phyloP scores from a whole-genome alignment of 305 asterid species.

The Salvia sclarea region DNA sequence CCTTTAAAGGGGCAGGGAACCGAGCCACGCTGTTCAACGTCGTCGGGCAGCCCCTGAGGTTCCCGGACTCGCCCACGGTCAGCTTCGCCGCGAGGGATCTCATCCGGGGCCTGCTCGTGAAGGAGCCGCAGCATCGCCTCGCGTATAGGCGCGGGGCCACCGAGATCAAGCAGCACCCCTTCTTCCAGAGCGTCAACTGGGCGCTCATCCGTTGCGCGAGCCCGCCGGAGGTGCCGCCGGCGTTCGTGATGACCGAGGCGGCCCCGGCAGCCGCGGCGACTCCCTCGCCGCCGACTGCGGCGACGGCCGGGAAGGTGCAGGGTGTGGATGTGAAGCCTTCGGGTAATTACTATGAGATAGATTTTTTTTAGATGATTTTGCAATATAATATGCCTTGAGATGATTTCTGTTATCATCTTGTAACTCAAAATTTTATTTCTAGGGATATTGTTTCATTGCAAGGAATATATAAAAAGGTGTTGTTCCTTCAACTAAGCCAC shows the following conservation, averaged over 20 bases:
- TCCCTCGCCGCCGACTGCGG: background rate
- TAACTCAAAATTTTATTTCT: conserved; percentile 26
- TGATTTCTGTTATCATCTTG: conserved; percentile 13
- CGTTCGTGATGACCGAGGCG: conserved; percentile 36
- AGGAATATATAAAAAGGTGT: conserved; percentile 16
- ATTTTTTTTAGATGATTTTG: conserved; percentile 44
- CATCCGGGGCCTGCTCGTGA: conserved; percentile 72
- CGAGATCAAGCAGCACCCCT: conserved; percentile 78
- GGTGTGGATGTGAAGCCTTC: conserved; percentile 61
- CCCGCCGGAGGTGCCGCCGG: conserved; percentile 69
- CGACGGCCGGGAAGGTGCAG: conserved; percentile 29
- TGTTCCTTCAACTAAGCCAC: conserved; percentile 31
- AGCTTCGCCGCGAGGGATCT: conserved; percentile 76
- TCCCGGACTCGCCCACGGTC: conserved; percentile 64
- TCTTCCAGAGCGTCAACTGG: conserved; percentile 79
- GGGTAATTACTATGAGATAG: conserved; percentile 63
- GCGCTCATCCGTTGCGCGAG: conserved; percentile 76
- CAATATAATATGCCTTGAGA: background rate
- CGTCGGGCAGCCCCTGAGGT: conserved; percentile 67
- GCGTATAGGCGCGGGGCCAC: conserved; percentile 79
- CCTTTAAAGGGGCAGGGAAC: conserved; percentile 68
- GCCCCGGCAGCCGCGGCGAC: conserved; percentile 10
- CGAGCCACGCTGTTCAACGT: conserved; percentile 68
- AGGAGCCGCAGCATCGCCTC: conserved; percentile 74
- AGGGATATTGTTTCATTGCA: conserved; percentile 25